Conservation (phyloP, 2,329 filamentous ascomycete genomes). For the Ramichloridium luteum region DNA sequence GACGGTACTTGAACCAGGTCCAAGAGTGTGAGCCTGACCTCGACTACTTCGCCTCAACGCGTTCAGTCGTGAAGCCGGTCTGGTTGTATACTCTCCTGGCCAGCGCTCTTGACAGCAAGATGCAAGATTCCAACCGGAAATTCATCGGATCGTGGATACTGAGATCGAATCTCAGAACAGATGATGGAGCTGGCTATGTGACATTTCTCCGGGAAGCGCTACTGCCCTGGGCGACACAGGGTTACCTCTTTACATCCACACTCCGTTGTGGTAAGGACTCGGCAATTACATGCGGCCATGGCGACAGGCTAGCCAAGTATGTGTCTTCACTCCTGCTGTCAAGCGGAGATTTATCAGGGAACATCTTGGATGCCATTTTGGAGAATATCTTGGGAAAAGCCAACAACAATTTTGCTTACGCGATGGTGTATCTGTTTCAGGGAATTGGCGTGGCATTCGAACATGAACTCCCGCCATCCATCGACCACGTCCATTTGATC, state of each 20-base stretch:
- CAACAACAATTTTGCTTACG: conserved; percentile 29
- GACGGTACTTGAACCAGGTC: conserved; percentile 38
- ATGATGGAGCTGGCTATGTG: conserved; percentile 18
- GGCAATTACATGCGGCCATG: conserved; percentile 28
- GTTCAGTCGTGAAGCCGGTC: conserved; percentile 25
- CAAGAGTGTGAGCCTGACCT: conserved; percentile 34
- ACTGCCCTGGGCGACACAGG: conserved; percentile 37
- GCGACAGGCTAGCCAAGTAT: conserved; percentile 27
- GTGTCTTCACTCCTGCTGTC: conserved; percentile 23
- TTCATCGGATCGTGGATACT: conserved; percentile 36
- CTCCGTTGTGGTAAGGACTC: conserved; percentile 23
- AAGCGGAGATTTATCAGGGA: conserved; percentile 7
- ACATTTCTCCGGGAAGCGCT: conserved; percentile 30
- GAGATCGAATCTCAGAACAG: conserved; percentile 16
- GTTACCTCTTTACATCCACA: conserved; percentile 31
- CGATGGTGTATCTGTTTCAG: conserved; percentile 32
- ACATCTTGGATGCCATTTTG: conserved; percentile 24
- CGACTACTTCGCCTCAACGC: conserved; percentile 25
- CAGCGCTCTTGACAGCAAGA: conserved; percentile 28
- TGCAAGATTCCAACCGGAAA: conserved; percentile 36
- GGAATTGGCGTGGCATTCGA: conserved; percentile 28
- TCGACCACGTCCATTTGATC: conserved; percentile 9
- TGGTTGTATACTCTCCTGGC: conserved; percentile 34
- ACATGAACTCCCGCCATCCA: neutral
- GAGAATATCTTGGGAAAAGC: conserved; percentile 15